Conservation (phyloP, 2,329 filamentous ascomycete genomes). For the Xylaria sp. region DNA sequence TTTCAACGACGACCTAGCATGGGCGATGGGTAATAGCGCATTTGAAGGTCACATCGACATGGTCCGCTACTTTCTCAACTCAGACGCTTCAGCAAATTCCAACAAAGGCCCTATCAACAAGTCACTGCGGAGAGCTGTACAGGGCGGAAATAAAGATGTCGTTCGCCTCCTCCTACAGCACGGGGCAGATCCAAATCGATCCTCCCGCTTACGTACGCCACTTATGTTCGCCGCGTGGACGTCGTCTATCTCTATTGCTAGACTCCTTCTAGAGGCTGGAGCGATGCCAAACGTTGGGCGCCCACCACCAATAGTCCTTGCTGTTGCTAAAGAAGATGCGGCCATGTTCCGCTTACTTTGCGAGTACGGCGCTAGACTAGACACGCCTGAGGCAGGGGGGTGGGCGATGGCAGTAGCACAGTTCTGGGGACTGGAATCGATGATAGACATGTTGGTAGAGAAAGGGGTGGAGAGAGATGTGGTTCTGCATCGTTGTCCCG, state of each 20-base stretch:
- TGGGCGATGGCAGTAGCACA: conserved; percentile 38
- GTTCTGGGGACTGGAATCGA: conserved; percentile 1
- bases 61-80: conserved; percentile 1
- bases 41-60: not conserved
- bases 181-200: not conserved
- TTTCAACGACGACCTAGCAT: not conserved
- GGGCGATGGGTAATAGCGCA: not conserved
- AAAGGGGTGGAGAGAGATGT: conserved; percentile 4
- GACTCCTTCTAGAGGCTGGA: not conserved
- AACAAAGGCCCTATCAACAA: not conserved
- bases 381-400: conserved; percentile 35
- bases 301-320: conserved; percentile 4
- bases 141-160: not conserved
- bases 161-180: not conserved
- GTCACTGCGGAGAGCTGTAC: not conserved
- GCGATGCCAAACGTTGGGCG: not conserved
- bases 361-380: conserved; percentile 30
- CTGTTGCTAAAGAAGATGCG: conserved; percentile 8
- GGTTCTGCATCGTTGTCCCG: conserved; percentile 7
- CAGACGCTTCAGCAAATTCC: not conserved
- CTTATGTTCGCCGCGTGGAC: not conserved
- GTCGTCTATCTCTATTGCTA: conserved; percentile 1
- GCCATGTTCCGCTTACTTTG: conserved; percentile 33
- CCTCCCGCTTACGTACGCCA: not conserved
- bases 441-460: conserved; percentile 14